Base-by-base conservation (phyloP, 1,284 basidiomycete species). In the Earliella scabrosa region DNA sequence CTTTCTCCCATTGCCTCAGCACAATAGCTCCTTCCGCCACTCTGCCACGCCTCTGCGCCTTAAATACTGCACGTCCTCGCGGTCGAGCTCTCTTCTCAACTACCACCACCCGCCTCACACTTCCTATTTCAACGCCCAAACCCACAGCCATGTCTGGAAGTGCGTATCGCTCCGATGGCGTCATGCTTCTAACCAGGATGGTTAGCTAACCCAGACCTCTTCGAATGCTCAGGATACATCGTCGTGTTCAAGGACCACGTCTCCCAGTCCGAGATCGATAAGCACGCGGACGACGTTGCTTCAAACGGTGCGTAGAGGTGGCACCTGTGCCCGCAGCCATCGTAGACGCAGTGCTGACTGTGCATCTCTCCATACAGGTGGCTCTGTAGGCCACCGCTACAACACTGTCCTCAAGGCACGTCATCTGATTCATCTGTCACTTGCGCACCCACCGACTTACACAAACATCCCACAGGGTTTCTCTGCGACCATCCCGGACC, bases 171-270 rank as follows among this genome's bases (percentile, higher is more conserved):
- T 27, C 21, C 18, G 41, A 10, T 40, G 18, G 18, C 21, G 11
- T 41, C 39, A 23, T 41, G n/a, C 24, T 24, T n/a, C n/a, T n/a
- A n/a, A n/a, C 48, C 13, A n/a, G 31, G 24, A 0, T 44, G 32
- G 50, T 59, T n/a, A n/a, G 50, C 40, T 38, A 9, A 31, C 20
- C 36, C 43, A n/a, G n/a, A n/a, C 10, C 49, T 23, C 2, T 2
- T 20, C n/a, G 11, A 2, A 16, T 23, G 21, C 38, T 29, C 61
- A 83, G 82, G 71, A 59, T 85, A 77, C 67, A 84, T 86, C 58
- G 78, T 86, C 40, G 76, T 83, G n/a, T 86, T 86, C 75, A 85
- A 85, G 66, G 70, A 79, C 10, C 52, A 56, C 40, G 80, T 75
- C 48, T 68, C 77, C n/a, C 45, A 71, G 31, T 76, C 75, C 1